phyloP scores from a whole-genome alignment of 106 monocot genomes.

The Chionographis japonica region DNA sequence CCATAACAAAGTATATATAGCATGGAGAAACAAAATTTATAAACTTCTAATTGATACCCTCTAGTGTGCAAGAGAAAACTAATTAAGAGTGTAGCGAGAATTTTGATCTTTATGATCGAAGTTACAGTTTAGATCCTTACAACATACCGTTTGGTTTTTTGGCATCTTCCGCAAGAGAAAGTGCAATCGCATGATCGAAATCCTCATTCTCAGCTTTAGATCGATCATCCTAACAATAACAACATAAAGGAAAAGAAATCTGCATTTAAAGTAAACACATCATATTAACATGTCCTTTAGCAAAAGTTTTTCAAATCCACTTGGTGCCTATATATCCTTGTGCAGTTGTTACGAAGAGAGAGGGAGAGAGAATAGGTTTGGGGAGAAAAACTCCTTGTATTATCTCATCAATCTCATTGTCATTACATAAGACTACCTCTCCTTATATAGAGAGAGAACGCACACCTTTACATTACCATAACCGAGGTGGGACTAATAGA shows the following conservation, averaged over 20 bases:
- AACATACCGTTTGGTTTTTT: conserved; percentile 51
- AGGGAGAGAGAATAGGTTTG: too few relatives aligned
- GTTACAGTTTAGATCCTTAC: not conserved
- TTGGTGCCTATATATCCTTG: not conserved
- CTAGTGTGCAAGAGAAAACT: not conserved
- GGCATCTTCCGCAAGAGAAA: conserved; percentile 77
- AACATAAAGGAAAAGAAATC: not conserved
- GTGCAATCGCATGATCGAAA: conserved; percentile 78
- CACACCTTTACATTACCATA: too few relatives aligned
- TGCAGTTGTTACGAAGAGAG: too few relatives aligned
- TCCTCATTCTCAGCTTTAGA: conserved; percentile 77
- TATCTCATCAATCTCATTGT: too few relatives aligned
- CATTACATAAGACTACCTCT: too few relatives aligned
- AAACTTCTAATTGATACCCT: not conserved
- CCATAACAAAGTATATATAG: not conserved
- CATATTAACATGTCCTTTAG: not conserved
- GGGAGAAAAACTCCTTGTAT: too few relatives aligned
- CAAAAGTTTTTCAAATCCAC: not conserved
- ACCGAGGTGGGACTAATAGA: too few relatives aligned
- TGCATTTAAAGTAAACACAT: not conserved
- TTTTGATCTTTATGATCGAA: not conserved
- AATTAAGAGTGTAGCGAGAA: not conserved
- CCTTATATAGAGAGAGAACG: too few relatives aligned
- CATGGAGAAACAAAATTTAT: not conserved
- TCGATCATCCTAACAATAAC: conserved; percentile 54